phyloP scores from a whole-genome alignment of 768 basidiomycete species.

The Sarcodon sp. region DNA sequence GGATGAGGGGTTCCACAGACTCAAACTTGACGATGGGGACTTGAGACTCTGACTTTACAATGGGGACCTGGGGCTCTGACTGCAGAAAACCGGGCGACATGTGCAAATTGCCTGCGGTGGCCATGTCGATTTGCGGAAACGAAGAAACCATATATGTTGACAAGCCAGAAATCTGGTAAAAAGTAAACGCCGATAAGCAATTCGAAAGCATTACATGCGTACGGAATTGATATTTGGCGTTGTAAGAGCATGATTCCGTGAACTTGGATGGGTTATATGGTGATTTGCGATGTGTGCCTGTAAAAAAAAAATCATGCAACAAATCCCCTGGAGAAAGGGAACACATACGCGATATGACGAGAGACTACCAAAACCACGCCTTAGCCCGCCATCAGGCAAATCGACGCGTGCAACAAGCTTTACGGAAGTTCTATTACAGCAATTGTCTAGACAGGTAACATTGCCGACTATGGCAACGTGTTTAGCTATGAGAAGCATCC shows the following conservation, averaged over 20 bases:
- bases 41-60: background rate
- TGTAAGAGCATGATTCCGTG: background rate
- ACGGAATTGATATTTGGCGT: background rate
- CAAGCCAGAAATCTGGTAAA: background rate
- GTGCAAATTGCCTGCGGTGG: background rate
- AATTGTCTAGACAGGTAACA: constrained; percentile 32
- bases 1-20: constrained; percentile 16
- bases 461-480: constrained; percentile 22
- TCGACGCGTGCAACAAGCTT: constrained; percentile 17
- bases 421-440: constrained; percentile 23
- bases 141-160: no score
- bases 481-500: constrained; percentile 1
- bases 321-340: background rate
- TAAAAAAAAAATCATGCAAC: background rate
- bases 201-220: background rate
- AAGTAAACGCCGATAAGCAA: background rate
- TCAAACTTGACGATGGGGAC: background rate
- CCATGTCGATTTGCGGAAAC: background rate
- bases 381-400: constrained; percentile 25
- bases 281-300: constrained; percentile 7
- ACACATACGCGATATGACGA: constrained; percentile 30
- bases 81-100: background rate
- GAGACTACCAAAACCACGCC: constrained; percentile 32
- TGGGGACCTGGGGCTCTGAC: background rate
- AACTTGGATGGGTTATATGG: constrained; percentile 1